These are phyloP conservation scores for Alternaria viburni DNA, from an alignment of 2,329 filamentous ascomycete species.

Conservation along the genomic window DNA sequence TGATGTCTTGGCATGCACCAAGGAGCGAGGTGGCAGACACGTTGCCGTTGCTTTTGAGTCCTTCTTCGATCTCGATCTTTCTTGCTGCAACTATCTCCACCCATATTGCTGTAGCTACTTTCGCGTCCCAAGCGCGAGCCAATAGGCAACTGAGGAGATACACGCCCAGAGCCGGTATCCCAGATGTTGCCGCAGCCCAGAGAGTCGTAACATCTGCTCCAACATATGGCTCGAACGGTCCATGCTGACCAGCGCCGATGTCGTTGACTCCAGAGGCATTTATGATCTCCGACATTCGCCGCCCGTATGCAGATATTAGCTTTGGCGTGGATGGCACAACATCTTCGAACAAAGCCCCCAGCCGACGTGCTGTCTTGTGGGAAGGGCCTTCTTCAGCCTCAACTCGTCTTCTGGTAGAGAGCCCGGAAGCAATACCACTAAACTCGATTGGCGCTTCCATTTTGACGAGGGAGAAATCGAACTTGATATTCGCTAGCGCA, in stretches of 20 bases:
- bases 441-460: conserved; percentile 51
- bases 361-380: conserved; percentile 49
- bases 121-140: conserved; percentile 35
- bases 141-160: conserved; percentile 50
- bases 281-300: conserved; percentile 30
- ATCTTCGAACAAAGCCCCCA: conserved; percentile 51
- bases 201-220: conserved; percentile 45
- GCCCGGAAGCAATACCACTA: conserved; percentile 30
- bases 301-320: conserved; percentile 47
- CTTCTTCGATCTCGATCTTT: conserved; percentile 2
- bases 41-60: neutral
- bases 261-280: neutral
- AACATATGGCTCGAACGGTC: conserved; percentile 25
- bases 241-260: neutral
- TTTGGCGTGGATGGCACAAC: conserved; percentile 40
- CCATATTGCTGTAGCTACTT: conserved; percentile 46
- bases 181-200: conserved; percentile 50
- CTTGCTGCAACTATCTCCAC: conserved; percentile 36
- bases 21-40: conserved; percentile 34
- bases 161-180: conserved; percentile 29
- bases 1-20: conserved; percentile 6
- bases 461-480: conserved; percentile 54
- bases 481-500: conserved; percentile 42
- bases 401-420: conserved; percentile 40
- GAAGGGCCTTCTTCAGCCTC: conserved; percentile 49